phyloP scores from a whole-genome alignment of 176 grass and related monocot species.

The Bothriochloa decipiens region DNA sequence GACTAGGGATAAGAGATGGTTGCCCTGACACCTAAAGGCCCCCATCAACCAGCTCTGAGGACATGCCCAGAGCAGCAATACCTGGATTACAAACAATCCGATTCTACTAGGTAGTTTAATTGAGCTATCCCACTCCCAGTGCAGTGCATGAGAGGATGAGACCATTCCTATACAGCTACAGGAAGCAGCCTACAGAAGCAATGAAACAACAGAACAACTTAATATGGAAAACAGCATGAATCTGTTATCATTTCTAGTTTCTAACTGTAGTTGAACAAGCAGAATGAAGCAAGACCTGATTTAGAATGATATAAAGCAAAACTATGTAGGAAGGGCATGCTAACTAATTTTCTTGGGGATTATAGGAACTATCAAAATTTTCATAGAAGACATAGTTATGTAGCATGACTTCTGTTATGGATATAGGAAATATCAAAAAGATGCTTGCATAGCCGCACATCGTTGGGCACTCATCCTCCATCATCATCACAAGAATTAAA shows the following conservation, averaged over 20 bases:
- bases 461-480: neutral
- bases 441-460: neutral
- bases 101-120: too few species aligned
- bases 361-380: too few species aligned
- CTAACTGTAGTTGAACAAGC: neutral
- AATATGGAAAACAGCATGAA: neutral
- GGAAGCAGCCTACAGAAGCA: neutral
- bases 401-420: too few species aligned
- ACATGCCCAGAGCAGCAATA: neutral
- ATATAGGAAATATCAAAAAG: neutral
- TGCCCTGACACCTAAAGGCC: neutral
- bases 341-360: too few species aligned
- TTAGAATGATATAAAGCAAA: neutral
- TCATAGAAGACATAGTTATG: too few species aligned
- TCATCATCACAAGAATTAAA: slow-evolving; percentile 1
- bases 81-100: neutral
- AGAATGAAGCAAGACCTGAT: neutral
- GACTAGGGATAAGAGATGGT: neutral
- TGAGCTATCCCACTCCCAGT: too few species aligned
- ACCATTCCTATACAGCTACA: neutral
- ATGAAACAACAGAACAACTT: neutral
- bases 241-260: neutral
- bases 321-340: too few species aligned
- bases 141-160: neutral
- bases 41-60: neutral